Conservation (phyloP, 2,329 filamentous ascomycete species). For the Ophiostoma tasmaniense region DNA sequence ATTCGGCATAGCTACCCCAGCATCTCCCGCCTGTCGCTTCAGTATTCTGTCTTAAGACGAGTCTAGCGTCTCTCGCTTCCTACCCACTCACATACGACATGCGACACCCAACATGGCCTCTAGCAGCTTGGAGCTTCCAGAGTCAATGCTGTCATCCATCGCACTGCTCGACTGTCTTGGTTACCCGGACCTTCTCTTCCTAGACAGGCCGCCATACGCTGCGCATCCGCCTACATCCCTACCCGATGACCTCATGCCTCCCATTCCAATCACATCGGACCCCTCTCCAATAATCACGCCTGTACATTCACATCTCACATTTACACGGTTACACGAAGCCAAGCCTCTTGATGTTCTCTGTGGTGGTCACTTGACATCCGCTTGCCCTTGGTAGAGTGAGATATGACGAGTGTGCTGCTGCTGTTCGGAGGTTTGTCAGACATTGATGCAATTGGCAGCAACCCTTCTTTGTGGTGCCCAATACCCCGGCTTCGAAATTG, state of each 20-base stretch:
- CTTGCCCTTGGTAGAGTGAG: neutral
- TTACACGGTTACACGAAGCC: neutral
- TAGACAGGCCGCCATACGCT: neutral
- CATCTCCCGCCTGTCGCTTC: neutral
- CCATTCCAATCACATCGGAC: neutral
- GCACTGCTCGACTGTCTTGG: neutral
- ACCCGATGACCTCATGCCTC: neutral
- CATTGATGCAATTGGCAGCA: neutral
- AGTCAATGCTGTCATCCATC: neutral
- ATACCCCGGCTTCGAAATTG: neutral
- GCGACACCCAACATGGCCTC: neutral
- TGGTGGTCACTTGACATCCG: neutral
- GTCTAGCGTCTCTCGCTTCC: neutral
- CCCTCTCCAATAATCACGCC: neutral
- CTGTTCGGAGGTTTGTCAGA: neutral
- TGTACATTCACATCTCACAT: neutral
- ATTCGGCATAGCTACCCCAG: neutral
- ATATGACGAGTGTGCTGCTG: slow-evolving; percentile 5
- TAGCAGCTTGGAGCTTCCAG: neutral
- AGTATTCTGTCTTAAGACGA: no score
- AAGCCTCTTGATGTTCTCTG: neutral
- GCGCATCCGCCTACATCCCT: neutral
- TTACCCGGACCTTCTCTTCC: neutral
- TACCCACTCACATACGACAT: neutral
- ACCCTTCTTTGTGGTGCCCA: neutral